Evolutionary conservation across 148 eudicot species (phyloP), one percentile per base, ranked within the genome.

Genomic region (Diospyros kaki): DNA sequence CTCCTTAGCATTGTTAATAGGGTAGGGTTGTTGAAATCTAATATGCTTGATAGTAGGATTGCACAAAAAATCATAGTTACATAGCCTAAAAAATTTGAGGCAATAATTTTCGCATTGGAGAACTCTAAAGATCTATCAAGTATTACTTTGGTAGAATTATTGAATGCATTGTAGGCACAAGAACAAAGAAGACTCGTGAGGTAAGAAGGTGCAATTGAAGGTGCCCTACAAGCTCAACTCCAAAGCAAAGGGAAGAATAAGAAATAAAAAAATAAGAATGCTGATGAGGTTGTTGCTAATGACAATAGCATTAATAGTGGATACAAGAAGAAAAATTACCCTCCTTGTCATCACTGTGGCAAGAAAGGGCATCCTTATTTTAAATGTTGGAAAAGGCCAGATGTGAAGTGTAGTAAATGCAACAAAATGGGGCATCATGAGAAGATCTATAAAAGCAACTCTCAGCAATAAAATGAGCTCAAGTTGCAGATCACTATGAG

Each of bases 1-100:
- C 41, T 62, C 5, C 65, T 62, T 62, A 28, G 2, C 65, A 62
- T 62, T 62, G 65, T 15, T 17, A 62, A 38, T 40, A 17, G 10
- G 41, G 41, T 62, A 17, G 18, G 41, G 4, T 15, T 62, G 3
- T 40, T 62, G 4, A 15, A 40, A 3, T 62, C 65, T 17, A 5
- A 17, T 2, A 3, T 62, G 4, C 12, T 17, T 39, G 68, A 64
- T 44, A 66, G 40, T 38, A 69, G 69, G 28, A 75, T 79, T 51
- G 65, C 75, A 7, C 63, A 79, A 39, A 79, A 74, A 45, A 62
- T 79, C 7, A 78, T 69, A 48, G 78, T 79, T 2, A 74, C 71
- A 3, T 15, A 69, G 8, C 78, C 75, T 40, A 58, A 79, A 54
- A 66, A 9, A 48, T 73, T 54, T 63, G 69, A 74, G 40, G 67